These are phyloP conservation scores for Pterula multifida DNA, from an alignment of 1,284 basidiomycete genomes.

Conservation along the genomic window DNA sequence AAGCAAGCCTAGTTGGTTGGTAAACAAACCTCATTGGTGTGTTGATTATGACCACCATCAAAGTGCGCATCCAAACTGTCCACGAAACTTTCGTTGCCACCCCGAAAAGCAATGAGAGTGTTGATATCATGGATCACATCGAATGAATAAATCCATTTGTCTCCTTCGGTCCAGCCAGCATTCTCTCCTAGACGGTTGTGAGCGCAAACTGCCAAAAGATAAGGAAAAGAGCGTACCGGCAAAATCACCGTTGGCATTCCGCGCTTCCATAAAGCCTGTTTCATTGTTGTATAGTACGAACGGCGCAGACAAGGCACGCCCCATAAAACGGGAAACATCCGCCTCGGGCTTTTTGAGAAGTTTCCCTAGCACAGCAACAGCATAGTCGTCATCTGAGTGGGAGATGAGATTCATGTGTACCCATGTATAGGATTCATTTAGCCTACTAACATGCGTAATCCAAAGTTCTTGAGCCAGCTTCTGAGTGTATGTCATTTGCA, in stretches of 20 bases:
- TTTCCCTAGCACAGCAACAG: conserved; percentile 50
- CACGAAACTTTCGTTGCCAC: conserved; percentile 56
- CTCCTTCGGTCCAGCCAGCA: conserved; percentile 73
- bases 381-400: conserved; percentile 66
- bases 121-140: conserved; percentile 66
- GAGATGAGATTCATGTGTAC: too few species aligned
- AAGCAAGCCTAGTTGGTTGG: neutral
- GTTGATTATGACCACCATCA: conserved; percentile 70
- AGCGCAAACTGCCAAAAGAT: neutral
- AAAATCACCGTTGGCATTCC: conserved; percentile 57
- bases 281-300: conserved; percentile 61
- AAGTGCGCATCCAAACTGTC: conserved; percentile 68
- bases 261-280: conserved; percentile 76
- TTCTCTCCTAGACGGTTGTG: conserved; percentile 12
- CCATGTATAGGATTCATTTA: neutral
- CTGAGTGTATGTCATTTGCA: conserved; percentile 69
- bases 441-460: conserved; percentile 56
- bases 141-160: conserved; percentile 77
- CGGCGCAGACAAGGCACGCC: conserved; percentile 42
- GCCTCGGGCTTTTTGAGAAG: conserved; percentile 37
- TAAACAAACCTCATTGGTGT: conserved; percentile 60
- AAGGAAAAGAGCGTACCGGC: conserved; percentile 36
- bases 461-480: conserved; percentile 65
- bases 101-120: conserved; percentile 48
- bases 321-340: conserved; percentile 33